Conservation (phyloP, 805 yeast species). For the Lachancea kluyveri region DNA sequence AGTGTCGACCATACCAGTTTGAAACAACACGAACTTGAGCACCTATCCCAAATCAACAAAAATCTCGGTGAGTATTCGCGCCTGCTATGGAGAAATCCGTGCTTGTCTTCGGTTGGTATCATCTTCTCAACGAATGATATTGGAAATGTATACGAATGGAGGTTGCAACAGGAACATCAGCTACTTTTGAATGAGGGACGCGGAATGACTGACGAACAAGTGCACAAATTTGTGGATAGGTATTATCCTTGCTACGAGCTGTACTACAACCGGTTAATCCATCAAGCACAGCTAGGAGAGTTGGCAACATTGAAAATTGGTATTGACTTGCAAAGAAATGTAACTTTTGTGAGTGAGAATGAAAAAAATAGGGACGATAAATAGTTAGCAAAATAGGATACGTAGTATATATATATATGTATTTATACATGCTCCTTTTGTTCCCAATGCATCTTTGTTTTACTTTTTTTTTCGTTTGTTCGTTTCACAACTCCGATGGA, state of each 20-base stretch:
- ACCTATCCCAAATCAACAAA: conserved; percentile 42
- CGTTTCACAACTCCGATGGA: too few species aligned
- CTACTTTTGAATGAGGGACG: conserved; percentile 37
- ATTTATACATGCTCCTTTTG: too few species aligned
- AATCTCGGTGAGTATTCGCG: conserved; percentile 43
- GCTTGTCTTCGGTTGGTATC: conserved; percentile 54
- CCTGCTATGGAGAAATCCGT: conserved; percentile 39
- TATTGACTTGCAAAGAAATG: conserved; percentile 23
- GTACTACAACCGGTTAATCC: conserved; percentile 45
- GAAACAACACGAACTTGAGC: conserved; percentile 20
- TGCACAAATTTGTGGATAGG: conserved; percentile 62
- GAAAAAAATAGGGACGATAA: too few species aligned
- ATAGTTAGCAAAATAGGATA: too few species aligned
- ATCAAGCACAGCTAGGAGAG: conserved; percentile 25
- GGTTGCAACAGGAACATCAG: conserved; percentile 50
- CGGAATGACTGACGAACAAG: conserved; percentile 80
- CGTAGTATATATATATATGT: too few species aligned
- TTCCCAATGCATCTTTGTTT: too few species aligned
- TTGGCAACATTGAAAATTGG: conserved; percentile 28
- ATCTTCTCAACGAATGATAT: conserved; percentile 55
- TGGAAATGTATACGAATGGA: conserved; percentile 62
- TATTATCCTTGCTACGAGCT: conserved; percentile 82
- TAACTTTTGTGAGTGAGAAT: too few species aligned
- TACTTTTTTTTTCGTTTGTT: too few species aligned
- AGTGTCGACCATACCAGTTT: conserved; percentile 1